These are phyloP conservation scores for Amauroascus niger DNA, from an alignment of 2,329 filamentous ascomycete genomes.

Conservation along the genomic window DNA sequence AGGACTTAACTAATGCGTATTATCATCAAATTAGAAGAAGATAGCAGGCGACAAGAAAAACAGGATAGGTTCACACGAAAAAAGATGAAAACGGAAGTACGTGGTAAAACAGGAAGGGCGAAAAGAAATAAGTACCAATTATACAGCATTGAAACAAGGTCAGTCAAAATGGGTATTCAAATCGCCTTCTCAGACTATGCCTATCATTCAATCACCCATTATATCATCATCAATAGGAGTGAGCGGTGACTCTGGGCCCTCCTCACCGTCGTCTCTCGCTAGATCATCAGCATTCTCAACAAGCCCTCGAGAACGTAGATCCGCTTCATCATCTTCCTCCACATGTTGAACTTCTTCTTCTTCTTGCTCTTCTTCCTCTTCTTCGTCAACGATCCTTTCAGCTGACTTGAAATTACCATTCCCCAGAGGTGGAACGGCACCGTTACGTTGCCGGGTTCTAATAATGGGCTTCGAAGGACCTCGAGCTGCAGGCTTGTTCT, in stretches of 20 bases:
- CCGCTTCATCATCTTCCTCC: constrained; percentile 36
- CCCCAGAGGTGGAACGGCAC: constrained; percentile 27
- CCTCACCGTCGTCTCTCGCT: constrained; percentile 14
- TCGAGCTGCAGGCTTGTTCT: constrained; percentile 42
- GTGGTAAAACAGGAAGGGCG: constrained; percentile 14
- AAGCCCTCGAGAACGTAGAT: constrained; percentile 29
- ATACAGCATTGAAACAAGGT: constrained; percentile 6
- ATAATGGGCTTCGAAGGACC: constrained; percentile 8
- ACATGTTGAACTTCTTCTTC: constrained; percentile 25
- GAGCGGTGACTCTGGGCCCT: constrained; percentile 12
- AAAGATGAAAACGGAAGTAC: neutral
- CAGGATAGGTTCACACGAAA: neutral
- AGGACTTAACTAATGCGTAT: neutral
- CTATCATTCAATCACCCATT: constrained; percentile 32
- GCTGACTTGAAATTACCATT: constrained; percentile 27
- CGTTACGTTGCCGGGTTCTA: constrained; percentile 3
- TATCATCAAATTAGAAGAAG: constrained; percentile 1
- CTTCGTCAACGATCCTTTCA: constrained; percentile 38
- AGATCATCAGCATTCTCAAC: constrained; percentile 29
- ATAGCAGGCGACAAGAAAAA: neutral
- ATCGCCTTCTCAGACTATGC: too few species aligned
- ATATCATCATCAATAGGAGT: constrained; percentile 34
- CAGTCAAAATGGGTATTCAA: neutral
- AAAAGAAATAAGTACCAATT: constrained; percentile 7
- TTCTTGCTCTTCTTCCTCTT: constrained; percentile 30